Base-by-base conservation (phyloP, 1,139 yeast species). In the Kodamaea fungicola region DNA sequence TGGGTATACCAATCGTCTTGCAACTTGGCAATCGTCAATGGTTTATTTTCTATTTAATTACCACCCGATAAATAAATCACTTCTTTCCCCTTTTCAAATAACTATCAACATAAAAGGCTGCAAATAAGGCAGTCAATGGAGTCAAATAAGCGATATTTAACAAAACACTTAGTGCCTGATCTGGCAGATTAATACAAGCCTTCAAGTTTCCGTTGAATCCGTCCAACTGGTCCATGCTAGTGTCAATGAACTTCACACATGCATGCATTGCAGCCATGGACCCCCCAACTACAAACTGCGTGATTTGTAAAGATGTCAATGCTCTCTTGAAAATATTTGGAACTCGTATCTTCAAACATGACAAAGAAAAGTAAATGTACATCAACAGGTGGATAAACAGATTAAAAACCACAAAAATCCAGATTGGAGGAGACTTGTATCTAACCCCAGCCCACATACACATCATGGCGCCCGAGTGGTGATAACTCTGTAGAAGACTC, bases 371-470 rank as follows among this genome's bases (percentile, higher is more conserved):
- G 66, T 83, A 83, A 39, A 78, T 73, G 66, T 83, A 83, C 90
- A 83, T 83, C 60, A 83, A 71, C 28, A 86, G 70, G 64, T 83
- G 90, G 54, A 83, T 81, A 54, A 83, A 77, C 9, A 88, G 81
- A 66, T 83, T 83, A 74, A 83, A 83, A 22, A 80, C 87, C 37
- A 83, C 89, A 59, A 83, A 83, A 47, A 83, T 79, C 92, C 90
- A 83, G 54, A 83, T 82, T 29, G 90, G 90, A 8, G 89, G 87
- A 8, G 87, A 76, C 41, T 77, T 76, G 57, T 65, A 83, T 41
- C 90, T 65, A 41, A 81, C 75, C 3, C 90, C 92, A 2, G 85
- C 78, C 89, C 89, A 83, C 90, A 83, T 83, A 48, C 87, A 80
- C 64, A 83, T 67, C 83, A 83, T 83, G 34, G 92, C 92, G 28